Evolutionary conservation across 2,329 filamentous ascomycete genomes (phyloP).

Genomic region (Fusarium sp.): DNA sequence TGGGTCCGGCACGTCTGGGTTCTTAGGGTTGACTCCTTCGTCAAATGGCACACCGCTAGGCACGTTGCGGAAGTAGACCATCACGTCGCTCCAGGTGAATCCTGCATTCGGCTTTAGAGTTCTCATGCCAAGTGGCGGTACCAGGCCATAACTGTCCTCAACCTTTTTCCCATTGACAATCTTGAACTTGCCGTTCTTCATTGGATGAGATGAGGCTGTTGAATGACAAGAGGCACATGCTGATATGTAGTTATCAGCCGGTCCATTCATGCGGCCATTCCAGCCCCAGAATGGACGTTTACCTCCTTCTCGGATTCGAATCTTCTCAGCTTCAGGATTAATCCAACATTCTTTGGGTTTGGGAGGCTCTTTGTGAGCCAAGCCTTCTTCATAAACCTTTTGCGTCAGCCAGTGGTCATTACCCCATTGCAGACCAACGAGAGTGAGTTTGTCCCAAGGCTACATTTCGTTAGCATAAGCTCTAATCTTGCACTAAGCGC

Average conservation of each 20-base stretch:
- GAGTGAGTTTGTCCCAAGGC: neutral
- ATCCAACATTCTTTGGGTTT: neutral
- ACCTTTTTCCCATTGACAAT: neutral
- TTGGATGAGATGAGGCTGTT: neutral
- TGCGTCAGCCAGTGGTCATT: neutral
- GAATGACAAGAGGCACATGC: conserved; percentile 3
- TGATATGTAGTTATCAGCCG: neutral
- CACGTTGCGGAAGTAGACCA: neutral
- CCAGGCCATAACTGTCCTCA: neutral
- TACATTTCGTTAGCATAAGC: neutral
- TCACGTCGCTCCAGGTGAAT: neutral
- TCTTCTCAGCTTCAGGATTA: neutral
- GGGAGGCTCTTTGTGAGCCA: neutral
- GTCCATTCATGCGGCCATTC: neutral
- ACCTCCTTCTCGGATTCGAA: neutral
- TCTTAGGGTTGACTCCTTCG: neutral
- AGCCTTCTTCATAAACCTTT: neutral
- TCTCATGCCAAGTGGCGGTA: neutral
- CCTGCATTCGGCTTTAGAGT: neutral
- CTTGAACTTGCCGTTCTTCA: neutral
- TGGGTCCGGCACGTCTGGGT: neutral
- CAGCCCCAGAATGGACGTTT: neutral
- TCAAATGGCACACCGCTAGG: neutral
- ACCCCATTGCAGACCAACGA: neutral
- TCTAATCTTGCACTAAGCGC: rapidly evolving